Base-by-base conservation (phyloP, 176 grass and related monocot species). In the Rhynchospora pubera region DNA sequence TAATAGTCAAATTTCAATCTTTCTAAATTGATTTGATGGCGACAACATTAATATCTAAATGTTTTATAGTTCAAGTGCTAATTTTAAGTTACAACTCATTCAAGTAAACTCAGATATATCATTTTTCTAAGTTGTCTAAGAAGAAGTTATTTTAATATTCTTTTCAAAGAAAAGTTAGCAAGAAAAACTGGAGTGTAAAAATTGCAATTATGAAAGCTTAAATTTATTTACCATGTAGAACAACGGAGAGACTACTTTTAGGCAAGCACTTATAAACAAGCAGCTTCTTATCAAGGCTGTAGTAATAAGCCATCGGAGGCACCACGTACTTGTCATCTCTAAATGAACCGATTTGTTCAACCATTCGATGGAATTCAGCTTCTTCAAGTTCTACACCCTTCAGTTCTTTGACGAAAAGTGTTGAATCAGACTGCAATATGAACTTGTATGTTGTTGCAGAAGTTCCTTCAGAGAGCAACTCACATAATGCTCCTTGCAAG, bases 371-470 rank as follows among this genome's bases (percentile, higher is more conserved):
- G 90, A 92, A 92, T 68, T 95, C 93, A 72, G 58, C 78, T 83
- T 95, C 93, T 9, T 86, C 86, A 3, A 95, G 83, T 59, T 88
- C 86, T 75, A 95, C 93, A 75, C 92, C 93, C 86, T 95, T 95
- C 66, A 95, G 93, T 0, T 90, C 84, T 82, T 95, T 95, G 84
- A 95, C 93, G 9, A 86, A 86, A 79, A 95, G 88, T 16, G 86
- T 83, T 5, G 86, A 68, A 62, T 90, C 93, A 67, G 79, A 87
- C 86, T 95, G 90, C 64, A 95, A 87, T 79, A 92, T 86, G 5
- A 90, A 90, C 88, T 95, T 95, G 93, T 95, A 95, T 74, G 93
- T 88, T 82, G 93, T 95, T 30, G 90, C 93, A 85, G 92, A 95
- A 51, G 93, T 91, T 52, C 92, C 92, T 71, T 94, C 91, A 62